Percentiles rank a stretch among this genome's conserved stretches.
These are phyloP conservation scores for Lentithecium fluviatile DNA, from an alignment of 495 filamentous ascomycete genomes.

Conservation along the genomic window DNA sequence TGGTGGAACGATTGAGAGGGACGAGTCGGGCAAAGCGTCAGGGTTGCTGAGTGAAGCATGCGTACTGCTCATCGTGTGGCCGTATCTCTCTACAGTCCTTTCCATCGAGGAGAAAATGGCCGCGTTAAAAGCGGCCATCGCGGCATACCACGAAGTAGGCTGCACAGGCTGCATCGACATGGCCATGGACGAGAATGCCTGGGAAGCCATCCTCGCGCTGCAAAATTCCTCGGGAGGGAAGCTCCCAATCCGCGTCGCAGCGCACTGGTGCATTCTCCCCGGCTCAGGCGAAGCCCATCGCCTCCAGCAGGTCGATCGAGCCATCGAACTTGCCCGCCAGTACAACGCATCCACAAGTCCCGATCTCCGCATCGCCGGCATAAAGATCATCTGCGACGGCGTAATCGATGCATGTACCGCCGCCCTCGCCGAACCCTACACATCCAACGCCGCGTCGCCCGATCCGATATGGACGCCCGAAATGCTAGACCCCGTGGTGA, in stretches of 20 bases:
- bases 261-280: slow-evolving; percentile 62
- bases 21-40: slow-evolving; percentile 51
- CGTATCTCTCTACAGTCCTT: slow-evolving; percentile 53
- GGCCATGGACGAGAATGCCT: slow-evolving; percentile 65
- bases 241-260: slow-evolving; percentile 60
- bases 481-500: slow-evolving; percentile 55
- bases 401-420: slow-evolving; percentile 68
- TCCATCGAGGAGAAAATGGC: slow-evolving; percentile 54
- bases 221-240: slow-evolving; percentile 38
- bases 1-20: slow-evolving; percentile 58
- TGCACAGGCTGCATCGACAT: slow-evolving; percentile 67
- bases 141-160: slow-evolving; percentile 54
- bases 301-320: slow-evolving; percentile 57
- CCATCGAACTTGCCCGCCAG: slow-evolving; percentile 53
- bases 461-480: slow-evolving; percentile 58
- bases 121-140: slow-evolving; percentile 52
- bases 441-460: slow-evolving; percentile 46
- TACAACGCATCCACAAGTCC: slow-evolving; percentile 52
- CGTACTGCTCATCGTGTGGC: slow-evolving; percentile 58
- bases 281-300: slow-evolving; percentile 45
- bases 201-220: slow-evolving; percentile 51
- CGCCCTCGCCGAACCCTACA: slow-evolving; percentile 60
- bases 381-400: slow-evolving; percentile 69
- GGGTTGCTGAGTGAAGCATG: slow-evolving; percentile 62
- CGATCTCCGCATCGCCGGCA: slow-evolving; percentile 59